These are phyloP conservation scores for Rhizoctonia solani DNA, from an alignment of 1,284 basidiomycete species.

Conservation along the genomic window DNA sequence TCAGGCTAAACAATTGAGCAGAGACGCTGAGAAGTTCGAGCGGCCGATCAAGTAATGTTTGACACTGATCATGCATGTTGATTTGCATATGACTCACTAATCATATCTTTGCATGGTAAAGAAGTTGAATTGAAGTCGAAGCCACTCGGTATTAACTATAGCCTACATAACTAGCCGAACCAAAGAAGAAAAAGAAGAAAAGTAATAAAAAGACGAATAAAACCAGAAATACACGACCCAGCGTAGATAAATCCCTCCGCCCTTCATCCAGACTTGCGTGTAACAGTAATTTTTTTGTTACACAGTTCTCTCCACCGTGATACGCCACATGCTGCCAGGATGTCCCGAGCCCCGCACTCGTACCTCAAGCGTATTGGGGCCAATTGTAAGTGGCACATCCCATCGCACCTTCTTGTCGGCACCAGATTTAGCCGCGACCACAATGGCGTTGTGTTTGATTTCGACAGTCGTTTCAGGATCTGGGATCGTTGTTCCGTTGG, in stretches of 20 bases:
- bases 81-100: too few relatives aligned
- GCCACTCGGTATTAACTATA: not conserved
- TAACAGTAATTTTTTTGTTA: too few relatives aligned
- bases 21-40: too few relatives aligned
- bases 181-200: not conserved
- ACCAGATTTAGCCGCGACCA: constrained; percentile 2
- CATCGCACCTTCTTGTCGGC: constrained; percentile 11
- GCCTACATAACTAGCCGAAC: not conserved
- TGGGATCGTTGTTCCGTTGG: not conserved
- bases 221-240: not conserved
- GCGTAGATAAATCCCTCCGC: not conserved
- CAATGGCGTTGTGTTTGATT: constrained; percentile 13
- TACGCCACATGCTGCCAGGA: constrained; percentile 21
- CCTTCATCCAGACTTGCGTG: too few relatives aligned
- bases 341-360: constrained; percentile 22
- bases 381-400: constrained; percentile 33
- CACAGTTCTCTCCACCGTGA: constrained; percentile 14
- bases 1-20: too few relatives aligned
- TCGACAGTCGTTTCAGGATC: constrained; percentile 27
- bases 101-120: too few relatives aligned
- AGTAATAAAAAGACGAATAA: not conserved
- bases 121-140: not conserved
- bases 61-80: too few relatives aligned
- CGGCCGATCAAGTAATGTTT: too few relatives aligned
- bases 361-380: constrained; percentile 30